Evolutionary conservation across 2,329 filamentous ascomycete species (phyloP).

Genomic region (Fusarium coicis): DNA sequence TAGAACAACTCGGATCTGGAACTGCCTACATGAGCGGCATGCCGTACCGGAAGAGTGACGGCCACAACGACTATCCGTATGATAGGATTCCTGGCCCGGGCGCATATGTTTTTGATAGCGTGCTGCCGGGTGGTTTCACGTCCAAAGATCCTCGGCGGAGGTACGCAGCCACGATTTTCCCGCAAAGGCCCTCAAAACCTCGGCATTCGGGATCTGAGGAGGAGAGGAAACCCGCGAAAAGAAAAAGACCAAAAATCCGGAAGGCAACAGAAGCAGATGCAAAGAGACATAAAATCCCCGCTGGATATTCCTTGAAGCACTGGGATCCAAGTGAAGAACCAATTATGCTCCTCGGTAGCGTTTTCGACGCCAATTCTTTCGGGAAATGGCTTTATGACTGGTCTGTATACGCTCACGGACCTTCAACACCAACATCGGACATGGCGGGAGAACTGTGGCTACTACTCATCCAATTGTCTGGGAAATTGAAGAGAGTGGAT

Average conservation of each 20-base stretch:
- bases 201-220: fast-evolving
- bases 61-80: fast-evolving
- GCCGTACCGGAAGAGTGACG: fast-evolving
- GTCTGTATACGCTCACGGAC: background rate
- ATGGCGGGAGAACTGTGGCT: background rate
- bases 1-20: background rate
- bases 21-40: fast-evolving
- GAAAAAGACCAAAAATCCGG: fast-evolving
- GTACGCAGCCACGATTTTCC: fast-evolving
- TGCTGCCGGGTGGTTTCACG: fast-evolving
- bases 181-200: fast-evolving
- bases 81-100: background rate
- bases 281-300: fast-evolving
- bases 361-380: fast-evolving
- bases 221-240: fast-evolving
- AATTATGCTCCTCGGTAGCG: background rate
- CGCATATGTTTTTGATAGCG: background rate
- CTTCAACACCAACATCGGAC: fast-evolving
- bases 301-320: background rate
- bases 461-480: fast-evolving
- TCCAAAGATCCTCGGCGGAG: fast-evolving
- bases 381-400: background rate
- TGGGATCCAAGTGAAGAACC: background rate
- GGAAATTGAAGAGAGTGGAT: fast-evolving
- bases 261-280: background rate